These are phyloP conservation scores for Chaetomiaceae sp. DNA, from an alignment of 2,329 filamentous ascomycete species.

Conservation along the genomic window DNA sequence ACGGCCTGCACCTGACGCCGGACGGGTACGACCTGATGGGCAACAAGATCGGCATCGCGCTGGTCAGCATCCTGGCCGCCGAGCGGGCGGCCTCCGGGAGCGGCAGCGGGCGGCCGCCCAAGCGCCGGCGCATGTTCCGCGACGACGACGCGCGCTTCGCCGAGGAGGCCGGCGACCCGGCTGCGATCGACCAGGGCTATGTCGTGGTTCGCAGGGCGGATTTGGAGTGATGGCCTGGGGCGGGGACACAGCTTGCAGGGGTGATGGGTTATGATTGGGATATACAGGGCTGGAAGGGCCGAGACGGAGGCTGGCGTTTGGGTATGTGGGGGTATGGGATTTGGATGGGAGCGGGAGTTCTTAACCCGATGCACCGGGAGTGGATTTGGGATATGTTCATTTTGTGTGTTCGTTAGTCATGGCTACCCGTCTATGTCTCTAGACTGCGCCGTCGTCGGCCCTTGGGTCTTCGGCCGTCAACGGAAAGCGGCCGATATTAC, in stretches of 20 bases:
- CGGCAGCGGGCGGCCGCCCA: constrained; percentile 16
- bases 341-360: not conserved
- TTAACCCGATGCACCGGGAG: not conserved
- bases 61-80: constrained; percentile 40
- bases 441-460: not conserved
- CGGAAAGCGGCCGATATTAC: not conserved
- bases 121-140: constrained; percentile 26
- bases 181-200: constrained; percentile 45
- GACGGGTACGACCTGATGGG: constrained; percentile 60
- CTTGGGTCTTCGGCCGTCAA: not conserved
- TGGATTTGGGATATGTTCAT: not conserved
- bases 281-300: not conserved
- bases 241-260: no score
- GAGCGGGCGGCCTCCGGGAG: constrained; percentile 14
- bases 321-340: not conserved
- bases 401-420: constrained; percentile 4
- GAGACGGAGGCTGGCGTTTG: not conserved
- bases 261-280: not conserved
- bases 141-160: constrained; percentile 40
- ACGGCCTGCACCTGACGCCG: constrained; percentile 52
- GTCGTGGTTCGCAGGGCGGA: constrained; percentile 48
- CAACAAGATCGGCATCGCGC: constrained; percentile 45
- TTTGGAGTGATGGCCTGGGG: constrained; percentile 34
- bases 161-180: constrained; percentile 45
- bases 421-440: constrained; percentile 6